Evolutionary conservation across 2,329 filamentous ascomycete genomes (phyloP).

Genomic region (Plenodomus tracheiphilus): DNA sequence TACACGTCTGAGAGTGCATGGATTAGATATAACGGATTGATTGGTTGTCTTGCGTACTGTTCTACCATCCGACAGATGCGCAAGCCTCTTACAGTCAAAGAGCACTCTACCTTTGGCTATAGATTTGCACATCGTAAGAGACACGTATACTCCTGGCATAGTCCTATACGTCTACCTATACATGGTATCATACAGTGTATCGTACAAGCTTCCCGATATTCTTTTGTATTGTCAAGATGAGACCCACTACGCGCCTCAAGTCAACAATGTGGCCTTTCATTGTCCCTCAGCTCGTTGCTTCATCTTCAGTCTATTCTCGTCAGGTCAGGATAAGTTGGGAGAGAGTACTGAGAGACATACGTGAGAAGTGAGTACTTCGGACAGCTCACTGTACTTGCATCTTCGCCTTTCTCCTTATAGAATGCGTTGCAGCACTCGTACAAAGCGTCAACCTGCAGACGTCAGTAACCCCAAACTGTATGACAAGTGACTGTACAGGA

Average conservation of each 20-base stretch:
- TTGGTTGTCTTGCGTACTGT: too few relatives aligned
- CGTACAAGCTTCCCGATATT: neutral
- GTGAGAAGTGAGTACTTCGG: conserved; percentile 78
- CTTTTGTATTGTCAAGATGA: neutral
- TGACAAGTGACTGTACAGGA: neutral
- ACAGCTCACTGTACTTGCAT: conserved; percentile 78
- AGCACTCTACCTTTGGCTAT: too few relatives aligned
- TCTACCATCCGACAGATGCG: too few relatives aligned
- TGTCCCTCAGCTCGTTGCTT: conserved; percentile 66
- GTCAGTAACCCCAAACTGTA: conserved; percentile 6
- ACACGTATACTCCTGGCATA: too few relatives aligned
- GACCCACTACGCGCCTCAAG: neutral
- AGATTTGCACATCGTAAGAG: too few relatives aligned
- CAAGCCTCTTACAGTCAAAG: too few relatives aligned
- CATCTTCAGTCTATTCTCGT: conserved; percentile 67
- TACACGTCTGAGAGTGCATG: too few relatives aligned
- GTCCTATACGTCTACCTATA: neutral
- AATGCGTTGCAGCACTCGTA: conserved; percentile 94
- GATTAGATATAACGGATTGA: too few relatives aligned
- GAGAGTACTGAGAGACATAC: conserved; percentile 20
- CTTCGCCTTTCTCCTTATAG: conserved; percentile 77
- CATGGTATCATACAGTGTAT: neutral
- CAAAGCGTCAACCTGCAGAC: conserved; percentile 72
- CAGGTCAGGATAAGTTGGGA: conserved; percentile 3
- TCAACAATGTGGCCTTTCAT: neutral